Evolutionary conservation across 225 moss, liverwort and hornwort species (phyloP), one percentile per base, ranked within the genome.

Genomic region (Sphagnum tenellum): DNA sequence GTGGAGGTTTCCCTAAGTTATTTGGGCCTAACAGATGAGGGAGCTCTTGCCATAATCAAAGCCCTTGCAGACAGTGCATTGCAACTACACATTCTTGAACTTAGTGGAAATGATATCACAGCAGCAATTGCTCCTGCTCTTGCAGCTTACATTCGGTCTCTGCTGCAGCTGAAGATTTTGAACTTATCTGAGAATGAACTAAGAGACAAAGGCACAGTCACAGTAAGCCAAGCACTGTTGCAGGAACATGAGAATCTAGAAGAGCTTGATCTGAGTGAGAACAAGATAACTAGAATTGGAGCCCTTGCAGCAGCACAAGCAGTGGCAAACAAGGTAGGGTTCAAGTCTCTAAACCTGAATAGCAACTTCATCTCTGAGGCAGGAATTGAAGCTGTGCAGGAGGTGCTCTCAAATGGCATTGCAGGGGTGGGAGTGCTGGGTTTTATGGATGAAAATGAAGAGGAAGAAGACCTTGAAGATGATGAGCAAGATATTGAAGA

Each of bases 121-220:
- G 60, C 29, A 13, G 64, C 62, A 3, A 62, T 66, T 8, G 79
- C 83, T 13, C 55, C 66, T 10, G 63, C 74, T 62, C 73, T 83
- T 45, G 79, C 77, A 6, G 46, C 29, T 12, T 83, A 76, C 55
- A 48, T 83, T 50, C 72, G 61, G 49, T 59, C 74, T 9, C 79
- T 76, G 71, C 62, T 14, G 11, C 4, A 9, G 44, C 59, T 83
- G 71, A 70, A 48, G 48, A 72, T 60, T 8, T 62, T 83, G 70
- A 74, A 56, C 49, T 63, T 83, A 45, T 58, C 83, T 9, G 83
- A 83, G 71, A 83, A 83, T 54, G 83, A 79, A 52, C 60, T 83
- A 61, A 79, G 69, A 60, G 83, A 80, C 49, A 63, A 5, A 70
- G 83, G 83, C 1, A 64, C 70, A 2, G 64, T 75, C 46, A 69